Evolutionary conservation across 140 eudicot genomes (phyloP), one percentile per base, ranked within the genome.

Genomic region (Senecio squalidus): DNA sequence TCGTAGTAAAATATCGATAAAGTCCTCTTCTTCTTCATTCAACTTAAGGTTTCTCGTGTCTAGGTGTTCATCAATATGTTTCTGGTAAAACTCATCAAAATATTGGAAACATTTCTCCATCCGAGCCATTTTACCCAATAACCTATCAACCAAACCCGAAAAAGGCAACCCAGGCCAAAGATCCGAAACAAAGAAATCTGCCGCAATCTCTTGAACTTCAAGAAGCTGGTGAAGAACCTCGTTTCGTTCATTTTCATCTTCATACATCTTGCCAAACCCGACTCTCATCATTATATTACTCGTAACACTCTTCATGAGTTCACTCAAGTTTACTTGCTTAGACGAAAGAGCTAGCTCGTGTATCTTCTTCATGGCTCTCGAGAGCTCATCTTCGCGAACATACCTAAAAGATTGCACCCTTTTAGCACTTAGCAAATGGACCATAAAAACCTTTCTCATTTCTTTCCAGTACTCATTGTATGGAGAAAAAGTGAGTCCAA

Each of bases 81-180:
- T 18, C 20, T 76, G 74, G 30, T 63, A 76, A 49, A 76, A 70
- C 4, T 8, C 21, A 39, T 77, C 78, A 41, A 78, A 53, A 18
- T 44, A 33, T 13, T 41, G 44, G 41, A 62, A 78, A 18, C 57
- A 53, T 5, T 58, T 57, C 8, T 78, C 70, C 48, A 76, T 9
- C 16, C 41, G 18, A 55, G 8, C 29, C 18, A 40, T 47, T 54
- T 72, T 60, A 10, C 82, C 64, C 14, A 16, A 26, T 20, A 66
- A 20, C 64, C 46, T 41, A 66, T 66, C 72, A 13, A 55, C 13
- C 48, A 56, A 30, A 45, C 58, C 48, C 0, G 23, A 49, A 44
- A 67, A 67, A 21, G 65, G 57, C 31, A 55, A 4, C 22, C 73
- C 73, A 13, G 72, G 70, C 67, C 58, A 72, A 56, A 60, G 14